A percentile compares a stretch with the other conserved stretches of the same genome.
phyloP scores from a whole-genome alignment of 2,329 filamentous ascomycete genomes.

The Pseudocercospora macadamiae region DNA sequence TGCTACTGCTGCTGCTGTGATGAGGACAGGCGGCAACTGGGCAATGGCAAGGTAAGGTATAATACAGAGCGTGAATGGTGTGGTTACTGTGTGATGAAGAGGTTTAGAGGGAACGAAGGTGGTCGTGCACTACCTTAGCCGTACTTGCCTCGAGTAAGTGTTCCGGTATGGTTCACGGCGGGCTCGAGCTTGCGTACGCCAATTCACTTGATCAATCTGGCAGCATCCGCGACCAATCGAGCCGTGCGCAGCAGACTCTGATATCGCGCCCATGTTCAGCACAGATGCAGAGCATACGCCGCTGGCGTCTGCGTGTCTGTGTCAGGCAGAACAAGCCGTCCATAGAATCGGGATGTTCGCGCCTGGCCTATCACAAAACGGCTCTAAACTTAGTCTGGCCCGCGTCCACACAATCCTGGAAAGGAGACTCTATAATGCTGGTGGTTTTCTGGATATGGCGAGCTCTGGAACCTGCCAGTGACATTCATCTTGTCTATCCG shows the following conservation, averaged over 20 bases:
- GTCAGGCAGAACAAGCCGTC: background rate
- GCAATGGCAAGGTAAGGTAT: background rate
- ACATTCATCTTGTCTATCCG: no score
- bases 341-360: background rate
- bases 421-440: no score
- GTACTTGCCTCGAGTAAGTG: background rate
- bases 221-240: background rate
- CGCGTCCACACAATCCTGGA: no score
- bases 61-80: background rate
- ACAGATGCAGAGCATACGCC: slow-evolving; percentile 1
- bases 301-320: slow-evolving; percentile 1
- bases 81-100: background rate
- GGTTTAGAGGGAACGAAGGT: background rate
- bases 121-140: background rate
- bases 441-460: no score
- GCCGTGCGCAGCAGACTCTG: background rate
- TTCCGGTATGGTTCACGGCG: background rate
- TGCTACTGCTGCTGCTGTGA: background rate
- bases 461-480: no score
- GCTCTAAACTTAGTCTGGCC: slow-evolving; percentile 5
- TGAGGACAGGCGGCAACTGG: background rate
- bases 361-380: background rate
- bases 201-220: background rate
- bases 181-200: slow-evolving; percentile 8
- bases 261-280: slow-evolving; percentile 3